These are phyloP conservation scores for Cercospora janseana DNA, from an alignment of 2,329 filamentous ascomycete species.

Conservation along the genomic window DNA sequence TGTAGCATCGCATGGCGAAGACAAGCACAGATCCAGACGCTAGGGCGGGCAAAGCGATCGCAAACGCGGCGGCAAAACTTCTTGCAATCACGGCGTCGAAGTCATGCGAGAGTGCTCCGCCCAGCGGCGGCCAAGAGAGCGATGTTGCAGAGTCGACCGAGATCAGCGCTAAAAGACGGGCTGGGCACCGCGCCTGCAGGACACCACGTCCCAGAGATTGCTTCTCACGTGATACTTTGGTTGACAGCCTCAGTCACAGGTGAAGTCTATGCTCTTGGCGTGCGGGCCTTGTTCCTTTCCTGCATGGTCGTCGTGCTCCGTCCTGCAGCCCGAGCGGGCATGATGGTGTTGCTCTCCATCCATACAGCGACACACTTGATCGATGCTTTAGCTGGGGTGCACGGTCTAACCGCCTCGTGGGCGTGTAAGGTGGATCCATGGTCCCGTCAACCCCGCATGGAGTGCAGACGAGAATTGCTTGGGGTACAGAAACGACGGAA, in stretches of 20 bases:
- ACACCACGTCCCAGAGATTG: not conserved
- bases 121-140: constrained; percentile 12
- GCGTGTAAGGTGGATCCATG: constrained; percentile 3
- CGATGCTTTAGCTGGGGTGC: not conserved
- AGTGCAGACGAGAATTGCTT: constrained; percentile 2
- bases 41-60: constrained; percentile 8
- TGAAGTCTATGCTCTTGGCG: constrained; percentile 1
- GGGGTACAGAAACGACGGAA: constrained; percentile 9
- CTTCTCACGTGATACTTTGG: not conserved
- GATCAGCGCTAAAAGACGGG: constrained; percentile 16
- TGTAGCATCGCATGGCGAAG: not conserved
- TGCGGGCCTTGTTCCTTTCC: constrained; percentile 3
- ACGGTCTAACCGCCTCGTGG: constrained; percentile 7
- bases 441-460: constrained; percentile 5
- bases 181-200: constrained; percentile 5
- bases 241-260: not conserved
- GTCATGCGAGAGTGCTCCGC: constrained; percentile 12
- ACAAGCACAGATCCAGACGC: not conserved
- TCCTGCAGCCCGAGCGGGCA: constrained; percentile 9
- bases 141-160: constrained; percentile 1
- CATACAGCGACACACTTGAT: not conserved
- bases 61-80: constrained; percentile 10
- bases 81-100: constrained; percentile 9
- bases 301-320: constrained; percentile 1
- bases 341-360: not conserved